Percentiles rank a stretch among this genome's conserved stretches.
phyloP scores from a whole-genome alignment of 225 moss, liverwort and hornwort genomes.

The Polytrichum commune region DNA sequence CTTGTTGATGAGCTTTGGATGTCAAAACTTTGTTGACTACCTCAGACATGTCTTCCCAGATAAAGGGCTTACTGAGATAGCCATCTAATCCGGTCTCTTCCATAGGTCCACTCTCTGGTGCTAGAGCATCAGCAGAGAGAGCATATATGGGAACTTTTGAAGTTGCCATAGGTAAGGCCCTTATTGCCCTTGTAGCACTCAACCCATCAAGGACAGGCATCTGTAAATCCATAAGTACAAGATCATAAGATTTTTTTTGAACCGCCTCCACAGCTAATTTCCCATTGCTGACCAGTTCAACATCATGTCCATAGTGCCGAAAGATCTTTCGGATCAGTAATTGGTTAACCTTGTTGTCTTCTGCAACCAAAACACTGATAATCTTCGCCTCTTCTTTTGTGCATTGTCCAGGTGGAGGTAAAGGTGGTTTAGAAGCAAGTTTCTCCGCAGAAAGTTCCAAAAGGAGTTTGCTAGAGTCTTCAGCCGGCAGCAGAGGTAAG shows the following conservation, averaged over 20 bases:
- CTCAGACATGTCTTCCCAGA: constrained; percentile 78
- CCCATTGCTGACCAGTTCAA: constrained; percentile 86
- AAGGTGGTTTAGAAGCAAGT: constrained; percentile 24
- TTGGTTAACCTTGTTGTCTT: constrained; percentile 96
- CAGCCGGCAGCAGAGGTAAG: constrained; percentile 68
- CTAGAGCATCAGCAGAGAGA: constrained; percentile 76
- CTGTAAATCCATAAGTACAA: constrained; percentile 94
- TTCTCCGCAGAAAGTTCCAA: constrained; percentile 40
- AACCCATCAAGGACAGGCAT: constrained; percentile 96
- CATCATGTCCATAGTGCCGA: constrained; percentile 75
- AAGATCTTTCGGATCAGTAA: constrained; percentile 82
- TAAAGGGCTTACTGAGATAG: constrained; percentile 88
- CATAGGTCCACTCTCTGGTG: constrained; percentile 81
- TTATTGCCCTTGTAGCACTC: constrained; percentile 87
- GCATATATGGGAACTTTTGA: constrained; percentile 79
- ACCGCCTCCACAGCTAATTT: constrained; percentile 94
- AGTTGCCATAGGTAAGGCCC: constrained; percentile 52
- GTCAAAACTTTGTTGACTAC: constrained; percentile 69
- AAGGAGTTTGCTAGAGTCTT: constrained; percentile 55
- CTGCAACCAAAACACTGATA: constrained; percentile 80
- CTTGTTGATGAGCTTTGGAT: constrained; percentile 20
- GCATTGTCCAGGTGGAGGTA: constrained; percentile 23
- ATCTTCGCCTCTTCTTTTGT: constrained; percentile 26
- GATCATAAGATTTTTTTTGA: constrained; percentile 68
- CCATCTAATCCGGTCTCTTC: constrained; percentile 92